A percentile compares a stretch with the other conserved stretches of the same genome.
These are phyloP conservation scores for Umbelopsis sp. DNA, from an alignment of 192 early-diverging fungal genomes.

Conservation along the genomic window DNA sequence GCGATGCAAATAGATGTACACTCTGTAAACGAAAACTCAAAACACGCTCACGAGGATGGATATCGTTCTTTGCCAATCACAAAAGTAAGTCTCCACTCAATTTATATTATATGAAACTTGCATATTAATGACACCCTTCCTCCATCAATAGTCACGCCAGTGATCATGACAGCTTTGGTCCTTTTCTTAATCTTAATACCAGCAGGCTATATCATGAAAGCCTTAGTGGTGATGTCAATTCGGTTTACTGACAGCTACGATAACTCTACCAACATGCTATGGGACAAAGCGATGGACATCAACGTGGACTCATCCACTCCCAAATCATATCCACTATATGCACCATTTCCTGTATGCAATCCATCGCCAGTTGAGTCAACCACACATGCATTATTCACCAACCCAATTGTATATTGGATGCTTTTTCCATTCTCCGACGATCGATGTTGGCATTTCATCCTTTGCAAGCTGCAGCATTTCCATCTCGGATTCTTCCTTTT, in stretches of 20 bases:
- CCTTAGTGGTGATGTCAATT: conserved; percentile 16
- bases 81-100: conserved; percentile 24
- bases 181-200: conserved; percentile 30
- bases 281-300: neutral
- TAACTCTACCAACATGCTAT: neutral
- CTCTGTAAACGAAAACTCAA: conserved; percentile 28
- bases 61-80: conserved; percentile 25
- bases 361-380: neutral
- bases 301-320: no score
- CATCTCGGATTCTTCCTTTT: conserved; percentile 62
- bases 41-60: conserved; percentile 18
- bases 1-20: conserved; percentile 30
- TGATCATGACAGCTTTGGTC: conserved; percentile 20
- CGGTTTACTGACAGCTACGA: neutral
- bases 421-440: conserved; percentile 51
- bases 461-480: conserved; percentile 54
- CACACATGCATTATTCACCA: conserved; percentile 25
- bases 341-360: conserved; percentile 39
- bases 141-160: conserved; percentile 20
- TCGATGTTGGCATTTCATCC: conserved; percentile 45
- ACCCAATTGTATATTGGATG: conserved; percentile 21
- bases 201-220: conserved; percentile 40
- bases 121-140: neutral
- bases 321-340: conserved; percentile 18
- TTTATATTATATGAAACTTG: neutral